These are phyloP conservation scores for Ophiostoma australiae DNA, from an alignment of 2,329 filamentous ascomycete species.

Conservation along the genomic window DNA sequence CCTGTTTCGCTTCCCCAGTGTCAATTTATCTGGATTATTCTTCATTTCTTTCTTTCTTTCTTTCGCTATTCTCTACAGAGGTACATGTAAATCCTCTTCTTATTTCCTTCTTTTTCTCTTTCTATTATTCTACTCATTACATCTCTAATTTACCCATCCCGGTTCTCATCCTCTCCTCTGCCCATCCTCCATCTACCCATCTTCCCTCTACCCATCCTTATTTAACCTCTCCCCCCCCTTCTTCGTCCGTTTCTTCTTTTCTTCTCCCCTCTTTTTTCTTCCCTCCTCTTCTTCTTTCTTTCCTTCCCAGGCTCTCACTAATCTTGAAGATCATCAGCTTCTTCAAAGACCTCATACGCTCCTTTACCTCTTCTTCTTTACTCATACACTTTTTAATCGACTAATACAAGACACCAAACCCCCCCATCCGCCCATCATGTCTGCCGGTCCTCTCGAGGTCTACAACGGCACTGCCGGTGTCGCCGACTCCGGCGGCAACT, in stretches of 20 bases:
- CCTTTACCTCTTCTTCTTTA: neutral
- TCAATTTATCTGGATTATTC: neutral
- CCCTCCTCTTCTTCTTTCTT: neutral
- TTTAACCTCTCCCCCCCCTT: slow-evolving; percentile 2
- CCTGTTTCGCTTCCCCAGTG: neutral
- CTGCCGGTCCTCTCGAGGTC: slow-evolving; percentile 28
- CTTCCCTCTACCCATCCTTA: slow-evolving; percentile 16
- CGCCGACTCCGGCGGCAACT: slow-evolving; percentile 48
- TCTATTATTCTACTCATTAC: slow-evolving; percentile 17
- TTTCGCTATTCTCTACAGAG: neutral
- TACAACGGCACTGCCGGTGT: slow-evolving; percentile 50
- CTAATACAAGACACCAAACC: neutral
- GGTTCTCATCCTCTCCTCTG: slow-evolving; percentile 12
- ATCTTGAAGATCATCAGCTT: slow-evolving; percentile 15
- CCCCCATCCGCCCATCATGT: slow-evolving; percentile 24
- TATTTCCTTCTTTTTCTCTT: neutral
- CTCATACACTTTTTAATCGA: neutral
- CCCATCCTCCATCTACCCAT: neutral
- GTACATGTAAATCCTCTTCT: neutral
- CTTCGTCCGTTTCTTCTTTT: slow-evolving; percentile 14
- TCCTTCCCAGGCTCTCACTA: neutral
- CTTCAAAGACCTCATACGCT: slow-evolving; percentile 16
- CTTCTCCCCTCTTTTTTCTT: neutral
- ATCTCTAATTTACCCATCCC: slow-evolving; percentile 2
- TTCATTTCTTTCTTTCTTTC: neutral